A percentile compares a stretch with the other conserved stretches of the same genome.
These are phyloP conservation scores for Mycena olivaceomarginata DNA, from an alignment of 768 basidiomycete genomes.

Conservation along the genomic window DNA sequence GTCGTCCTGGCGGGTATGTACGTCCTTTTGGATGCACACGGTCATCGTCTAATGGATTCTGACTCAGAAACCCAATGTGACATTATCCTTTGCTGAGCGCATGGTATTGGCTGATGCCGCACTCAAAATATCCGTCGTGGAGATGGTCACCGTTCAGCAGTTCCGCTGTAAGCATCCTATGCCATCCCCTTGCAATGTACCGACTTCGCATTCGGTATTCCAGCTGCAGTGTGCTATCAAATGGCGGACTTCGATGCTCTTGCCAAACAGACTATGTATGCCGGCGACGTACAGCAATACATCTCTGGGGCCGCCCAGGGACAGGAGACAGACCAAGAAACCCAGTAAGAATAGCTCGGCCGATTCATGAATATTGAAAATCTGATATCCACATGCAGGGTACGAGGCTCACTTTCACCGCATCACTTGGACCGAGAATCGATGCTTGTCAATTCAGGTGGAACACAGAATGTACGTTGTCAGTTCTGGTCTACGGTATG, in stretches of 20 bases:
- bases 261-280: not conserved
- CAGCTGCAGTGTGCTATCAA: conserved; percentile 14
- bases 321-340: not conserved
- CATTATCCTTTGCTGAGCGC: not conserved
- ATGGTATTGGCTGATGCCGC: not conserved
- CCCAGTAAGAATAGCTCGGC: not conserved
- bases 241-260: conserved; percentile 24
- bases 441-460: not conserved
- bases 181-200: not conserved
- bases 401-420: not conserved
- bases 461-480: conserved; percentile 1
- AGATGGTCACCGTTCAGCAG: not conserved
- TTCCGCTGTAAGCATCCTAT: not conserved
- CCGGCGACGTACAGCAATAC: not conserved
- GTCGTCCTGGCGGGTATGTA: conserved; percentile 16
- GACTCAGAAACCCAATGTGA: conserved; percentile 13
- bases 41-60: not conserved
- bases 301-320: not conserved
- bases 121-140: not conserved
- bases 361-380: not conserved
- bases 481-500: no score
- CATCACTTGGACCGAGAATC: no score
- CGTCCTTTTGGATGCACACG: not conserved
- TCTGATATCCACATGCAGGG: not conserved
- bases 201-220: not conserved